Percentiles rank a stretch among this genome's conserved stretches.
Evolutionary conservation across 768 basidiomycete species (phyloP).

Genomic region (Dioszegia hungarica): DNA sequence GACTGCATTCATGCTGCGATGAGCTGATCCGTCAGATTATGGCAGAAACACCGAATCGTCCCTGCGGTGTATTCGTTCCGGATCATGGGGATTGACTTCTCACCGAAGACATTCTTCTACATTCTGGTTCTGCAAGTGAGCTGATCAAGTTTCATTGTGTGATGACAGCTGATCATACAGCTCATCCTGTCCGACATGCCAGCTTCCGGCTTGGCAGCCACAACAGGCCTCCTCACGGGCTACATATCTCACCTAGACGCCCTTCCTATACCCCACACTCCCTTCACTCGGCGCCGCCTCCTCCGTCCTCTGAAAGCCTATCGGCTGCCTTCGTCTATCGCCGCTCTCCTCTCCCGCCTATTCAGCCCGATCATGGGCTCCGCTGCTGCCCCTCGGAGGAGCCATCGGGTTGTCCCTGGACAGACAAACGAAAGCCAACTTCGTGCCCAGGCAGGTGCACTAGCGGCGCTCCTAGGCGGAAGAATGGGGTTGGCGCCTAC

Average conservation of each 20-base stretch:
- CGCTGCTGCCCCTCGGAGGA: conserved; percentile 60
- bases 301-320: conserved; percentile 58
- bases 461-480: background rate
- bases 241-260: conserved; percentile 79
- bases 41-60: conserved; percentile 74
- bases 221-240: conserved; percentile 65
- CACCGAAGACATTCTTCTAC: conserved; percentile 27
- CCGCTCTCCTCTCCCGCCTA: conserved; percentile 58
- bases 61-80: conserved; percentile 71
- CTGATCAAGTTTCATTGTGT: background rate
- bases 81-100: conserved; percentile 67
- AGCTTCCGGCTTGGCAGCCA: conserved; percentile 60
- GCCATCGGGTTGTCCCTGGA: conserved; percentile 71
- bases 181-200: conserved; percentile 66
- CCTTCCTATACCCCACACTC: conserved; percentile 52
- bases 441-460: background rate
- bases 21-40: conserved; percentile 54
- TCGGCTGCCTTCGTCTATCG: conserved; percentile 62
- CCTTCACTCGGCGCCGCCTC: conserved; percentile 24
- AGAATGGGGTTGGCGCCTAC: too few relatives aligned
- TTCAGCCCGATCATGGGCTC: conserved; percentile 67
- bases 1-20: background rate
- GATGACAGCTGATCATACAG: conserved; percentile 49
- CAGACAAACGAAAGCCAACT: conserved; percentile 19
- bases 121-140: conserved; percentile 2